Conservation (phyloP, 208 protist species). For the Leishmania turanica region DNA sequence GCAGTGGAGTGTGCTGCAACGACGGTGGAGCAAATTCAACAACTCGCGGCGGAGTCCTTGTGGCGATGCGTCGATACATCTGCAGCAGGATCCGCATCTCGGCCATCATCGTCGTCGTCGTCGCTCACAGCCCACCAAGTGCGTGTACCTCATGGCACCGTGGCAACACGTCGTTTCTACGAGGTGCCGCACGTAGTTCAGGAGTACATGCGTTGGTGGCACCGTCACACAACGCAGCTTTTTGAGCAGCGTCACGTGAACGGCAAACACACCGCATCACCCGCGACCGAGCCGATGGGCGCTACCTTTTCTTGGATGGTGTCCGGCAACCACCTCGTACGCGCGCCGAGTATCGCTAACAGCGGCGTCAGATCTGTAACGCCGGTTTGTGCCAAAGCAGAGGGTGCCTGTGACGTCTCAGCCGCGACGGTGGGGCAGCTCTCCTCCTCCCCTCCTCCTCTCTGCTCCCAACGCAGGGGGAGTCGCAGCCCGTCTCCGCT, state of each 20-base stretch:
- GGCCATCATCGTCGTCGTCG: not conserved
- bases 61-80: constrained; percentile 1
- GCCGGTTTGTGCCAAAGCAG: not conserved
- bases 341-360: constrained; percentile 8
- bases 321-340: constrained; percentile 27
- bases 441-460: constrained; percentile 1
- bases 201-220: constrained; percentile 32
- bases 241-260: not conserved
- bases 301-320: constrained; percentile 19
- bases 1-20: not conserved
- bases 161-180: constrained; percentile 18
- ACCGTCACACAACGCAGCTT: not conserved
- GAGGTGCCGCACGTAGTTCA: constrained; percentile 19
- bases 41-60: constrained; percentile 22
- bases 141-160: not conserved
- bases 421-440: not conserved
- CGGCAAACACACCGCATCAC: not conserved
- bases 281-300: not conserved
- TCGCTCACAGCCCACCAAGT: constrained; percentile 4
- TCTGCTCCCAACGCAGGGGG: not conserved
- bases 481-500: not conserved
- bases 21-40: constrained; percentile 11
- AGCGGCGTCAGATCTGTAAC: not conserved
- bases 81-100: not conserved
- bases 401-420: not conserved